Conservation (phyloP, 2,329 filamentous ascomycete genomes). For the Fusarium pseudonygamai region DNA sequence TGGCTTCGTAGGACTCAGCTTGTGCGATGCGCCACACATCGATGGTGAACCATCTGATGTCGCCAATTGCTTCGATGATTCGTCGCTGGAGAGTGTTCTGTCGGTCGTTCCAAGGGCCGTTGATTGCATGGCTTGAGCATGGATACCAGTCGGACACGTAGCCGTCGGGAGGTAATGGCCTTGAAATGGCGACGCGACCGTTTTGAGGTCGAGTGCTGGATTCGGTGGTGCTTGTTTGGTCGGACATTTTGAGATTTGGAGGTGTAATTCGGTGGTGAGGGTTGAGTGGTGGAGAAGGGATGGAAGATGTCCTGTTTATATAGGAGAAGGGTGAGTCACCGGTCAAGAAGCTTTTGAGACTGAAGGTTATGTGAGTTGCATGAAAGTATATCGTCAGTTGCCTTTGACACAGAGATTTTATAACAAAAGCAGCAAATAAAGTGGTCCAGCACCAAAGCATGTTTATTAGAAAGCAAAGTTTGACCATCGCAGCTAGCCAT, state of each 20-base stretch:
- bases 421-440: not conserved
- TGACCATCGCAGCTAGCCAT: not conserved
- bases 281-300: not conserved
- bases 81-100: too few species aligned
- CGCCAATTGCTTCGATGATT: not conserved
- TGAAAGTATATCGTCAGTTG: not conserved
- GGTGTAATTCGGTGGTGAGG: not conserved
- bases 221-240: not conserved
- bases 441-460: accelerated
- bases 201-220: too few species aligned
- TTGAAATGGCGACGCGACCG: not conserved
- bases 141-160: not conserved
- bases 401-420: not conserved
- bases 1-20: not conserved
- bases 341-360: not conserved
- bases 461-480: not conserved
- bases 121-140: too few species aligned
- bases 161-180: not conserved
- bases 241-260: not conserved
- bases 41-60: not conserved
- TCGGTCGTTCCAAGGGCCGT: too few species aligned
- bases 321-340: not conserved
- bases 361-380: not conserved
- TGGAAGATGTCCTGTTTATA: not conserved
- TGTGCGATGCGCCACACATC: not conserved